Evolutionary conservation across 2,329 filamentous ascomycete genomes (phyloP), one percentile per base, ranked within the genome.

Genomic region (Phaeosphaeria sp.): DNA sequence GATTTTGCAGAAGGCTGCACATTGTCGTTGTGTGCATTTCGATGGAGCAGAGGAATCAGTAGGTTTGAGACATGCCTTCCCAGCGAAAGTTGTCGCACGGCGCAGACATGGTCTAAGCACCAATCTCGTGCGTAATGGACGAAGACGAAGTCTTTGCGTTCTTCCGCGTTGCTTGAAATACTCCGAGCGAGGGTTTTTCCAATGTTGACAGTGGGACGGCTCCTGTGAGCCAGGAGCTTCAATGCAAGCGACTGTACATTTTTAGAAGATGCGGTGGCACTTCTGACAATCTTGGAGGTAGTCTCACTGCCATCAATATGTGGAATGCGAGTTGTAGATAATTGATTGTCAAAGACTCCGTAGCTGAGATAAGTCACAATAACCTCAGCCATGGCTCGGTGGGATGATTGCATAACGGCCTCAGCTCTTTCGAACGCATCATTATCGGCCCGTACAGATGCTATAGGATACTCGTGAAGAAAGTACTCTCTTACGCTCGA

Each of bases 401-500:
- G 36, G 36, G 15, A 27, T 27, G 25, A 27, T 27, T 27, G 25
- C 9, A 27, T 27, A 27, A 27, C 9, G 25, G 25, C 25, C 9
- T 27, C 25, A 4, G 25, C 25, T 27, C 25, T 27, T 27, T 9
- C 25, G 9, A 27, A 9, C 9, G 25, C 25, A 27, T 27, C 25
- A 27, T 27, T 17, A 3, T 39, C 36, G 6, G 36, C 15, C 11
- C 17, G 36, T 39, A 6, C n/a, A 39, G 15, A 39, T 7, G 7
- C 15, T 5, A 17, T 39, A 13, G 17, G 15, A 6, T n/a, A n/a
- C 7, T 15, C 36, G 36, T 15, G 15, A 17, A 39, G 36, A 15
- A 39, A n/a, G 36, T n/a, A 39, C n/a, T 39, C 11, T 13, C 36
- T 13, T 22, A 70, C 52, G 27, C 68, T 70, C 13, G 60, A 64